phyloP scores from a whole-genome alignment of 441 rosid genomes.

The Erodium texanum region DNA sequence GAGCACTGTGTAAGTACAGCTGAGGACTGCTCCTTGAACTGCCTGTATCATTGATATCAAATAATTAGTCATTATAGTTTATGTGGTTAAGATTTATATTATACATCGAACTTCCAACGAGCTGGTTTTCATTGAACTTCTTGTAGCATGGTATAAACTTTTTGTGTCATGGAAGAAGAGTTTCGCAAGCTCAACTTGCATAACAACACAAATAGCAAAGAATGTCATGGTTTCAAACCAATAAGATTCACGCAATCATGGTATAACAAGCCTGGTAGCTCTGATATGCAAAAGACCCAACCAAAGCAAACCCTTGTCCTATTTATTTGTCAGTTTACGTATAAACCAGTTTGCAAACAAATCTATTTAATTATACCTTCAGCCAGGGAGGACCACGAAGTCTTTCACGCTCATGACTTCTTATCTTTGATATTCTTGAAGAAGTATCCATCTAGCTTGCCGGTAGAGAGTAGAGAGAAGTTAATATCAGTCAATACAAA shows the following conservation, averaged over 20 bases:
- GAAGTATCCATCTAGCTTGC: constrained; percentile 91
- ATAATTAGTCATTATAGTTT: not conserved
- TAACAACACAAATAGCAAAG: not conserved
- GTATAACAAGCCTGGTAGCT: not conserved
- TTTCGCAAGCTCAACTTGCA: not conserved
- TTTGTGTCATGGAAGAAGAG: no score
- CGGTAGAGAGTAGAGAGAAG: constrained; percentile 31
- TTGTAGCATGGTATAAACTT: not conserved
- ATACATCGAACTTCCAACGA: not conserved
- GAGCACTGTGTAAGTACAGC: constrained; percentile 64
- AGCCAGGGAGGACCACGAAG: constrained; percentile 95
- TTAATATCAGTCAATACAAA: not conserved
- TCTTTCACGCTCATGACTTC: constrained; percentile 84
- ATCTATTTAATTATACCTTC: constrained; percentile 40
- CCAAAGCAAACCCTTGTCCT: not conserved
- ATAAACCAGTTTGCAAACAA: not conserved
- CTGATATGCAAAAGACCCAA: not conserved
- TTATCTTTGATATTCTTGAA: constrained; percentile 89
- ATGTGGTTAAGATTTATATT: not conserved
- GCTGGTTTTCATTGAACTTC: not conserved
- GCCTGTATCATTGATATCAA: constrained; percentile 29
- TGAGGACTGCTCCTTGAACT: constrained; percentile 76
- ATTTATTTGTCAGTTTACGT: not conserved
- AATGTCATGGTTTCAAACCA: not conserved
- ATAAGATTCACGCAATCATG: not conserved